Conservation (phyloP, 2,329 filamentous ascomycete genomes). For the Fusarium irregulare region DNA sequence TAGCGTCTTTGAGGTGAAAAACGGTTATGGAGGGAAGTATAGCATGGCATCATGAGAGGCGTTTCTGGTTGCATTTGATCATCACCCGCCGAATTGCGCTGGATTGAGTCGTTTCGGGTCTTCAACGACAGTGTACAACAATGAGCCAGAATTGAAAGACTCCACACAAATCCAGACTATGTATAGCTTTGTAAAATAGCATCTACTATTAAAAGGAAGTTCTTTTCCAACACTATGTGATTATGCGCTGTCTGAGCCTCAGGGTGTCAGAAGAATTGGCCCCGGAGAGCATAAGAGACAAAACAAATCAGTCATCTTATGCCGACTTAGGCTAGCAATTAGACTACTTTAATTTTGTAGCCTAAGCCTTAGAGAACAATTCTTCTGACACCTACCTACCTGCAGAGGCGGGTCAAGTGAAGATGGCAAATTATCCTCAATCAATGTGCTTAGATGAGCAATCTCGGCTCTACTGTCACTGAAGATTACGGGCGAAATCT, state of each 20-base stretch:
- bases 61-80: conserved; percentile 32
- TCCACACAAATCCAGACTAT: conserved; percentile 39
- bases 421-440: not conserved
- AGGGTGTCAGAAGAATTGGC: too few species aligned
- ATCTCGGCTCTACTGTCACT: not conserved
- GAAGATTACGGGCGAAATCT: not conserved
- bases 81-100: conserved; percentile 15
- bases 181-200: conserved; percentile 38
- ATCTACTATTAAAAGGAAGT: not conserved
- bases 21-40: not conserved
- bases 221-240: not conserved
- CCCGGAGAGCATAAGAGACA: too few species aligned
- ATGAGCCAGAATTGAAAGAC: conserved; percentile 34
- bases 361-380: too few species aligned
- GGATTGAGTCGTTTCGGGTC: conserved; percentile 13
- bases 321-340: too few species aligned
- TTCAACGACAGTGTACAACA: conserved; percentile 43
- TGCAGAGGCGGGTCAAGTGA: not conserved
- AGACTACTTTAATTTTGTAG: too few species aligned
- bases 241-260: not conserved
- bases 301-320: too few species aligned
- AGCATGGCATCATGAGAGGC: conserved; percentile 30
- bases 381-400: too few species aligned
- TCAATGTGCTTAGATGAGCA: not conserved
- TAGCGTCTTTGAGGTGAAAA: not conserved